Evolutionary conservation across 2,329 filamentous ascomycete genomes (phyloP).

Genomic region (Botryotinia convoluta): DNA sequence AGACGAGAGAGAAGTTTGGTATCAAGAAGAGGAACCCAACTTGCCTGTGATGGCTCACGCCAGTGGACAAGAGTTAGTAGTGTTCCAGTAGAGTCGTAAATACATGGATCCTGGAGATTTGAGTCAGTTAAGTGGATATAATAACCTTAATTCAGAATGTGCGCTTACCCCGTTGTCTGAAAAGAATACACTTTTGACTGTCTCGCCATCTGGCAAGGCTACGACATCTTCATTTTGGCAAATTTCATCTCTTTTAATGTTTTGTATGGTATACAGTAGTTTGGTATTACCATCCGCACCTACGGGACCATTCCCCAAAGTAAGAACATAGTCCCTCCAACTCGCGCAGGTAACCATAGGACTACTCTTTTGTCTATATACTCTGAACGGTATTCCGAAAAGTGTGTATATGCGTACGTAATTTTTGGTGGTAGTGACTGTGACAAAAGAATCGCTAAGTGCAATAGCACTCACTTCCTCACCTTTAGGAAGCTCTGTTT

Average conservation of each 20-base stretch:
- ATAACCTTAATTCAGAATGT: neutral
- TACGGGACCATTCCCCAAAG: constrained; percentile 87
- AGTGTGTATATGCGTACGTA: constrained; percentile 93
- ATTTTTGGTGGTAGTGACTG: constrained; percentile 79
- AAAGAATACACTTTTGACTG: constrained; percentile 83
- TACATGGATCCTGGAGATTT: constrained; percentile 72
- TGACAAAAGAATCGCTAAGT: constrained; percentile 85
- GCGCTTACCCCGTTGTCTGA: constrained; percentile 77
- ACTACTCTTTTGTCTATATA: constrained; percentile 87
- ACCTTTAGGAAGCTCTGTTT: constrained; percentile 80
- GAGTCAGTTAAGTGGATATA: constrained; percentile 15
- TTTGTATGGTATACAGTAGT: constrained; percentile 88
- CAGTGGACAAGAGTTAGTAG: constrained; percentile 87
- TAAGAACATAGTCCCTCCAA: constrained; percentile 95
- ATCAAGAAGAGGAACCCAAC: constrained; percentile 90
- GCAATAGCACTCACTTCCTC: constrained; percentile 87
- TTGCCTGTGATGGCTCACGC: constrained; percentile 79
- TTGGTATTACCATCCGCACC: constrained; percentile 73
- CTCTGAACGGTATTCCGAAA: constrained; percentile 82
- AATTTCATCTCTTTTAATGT: constrained; percentile 89
- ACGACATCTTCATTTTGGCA: constrained; percentile 93
- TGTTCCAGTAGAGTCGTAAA: constrained; percentile 91
- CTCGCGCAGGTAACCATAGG: constrained; percentile 91
- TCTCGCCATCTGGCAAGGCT: constrained; percentile 71
- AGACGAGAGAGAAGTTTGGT: constrained; percentile 81